Evolutionary conservation across 2,329 filamentous ascomycete species (phyloP), one percentile per base, ranked within the genome.

Genomic region (Pseudogymnoascus sp.): DNA sequence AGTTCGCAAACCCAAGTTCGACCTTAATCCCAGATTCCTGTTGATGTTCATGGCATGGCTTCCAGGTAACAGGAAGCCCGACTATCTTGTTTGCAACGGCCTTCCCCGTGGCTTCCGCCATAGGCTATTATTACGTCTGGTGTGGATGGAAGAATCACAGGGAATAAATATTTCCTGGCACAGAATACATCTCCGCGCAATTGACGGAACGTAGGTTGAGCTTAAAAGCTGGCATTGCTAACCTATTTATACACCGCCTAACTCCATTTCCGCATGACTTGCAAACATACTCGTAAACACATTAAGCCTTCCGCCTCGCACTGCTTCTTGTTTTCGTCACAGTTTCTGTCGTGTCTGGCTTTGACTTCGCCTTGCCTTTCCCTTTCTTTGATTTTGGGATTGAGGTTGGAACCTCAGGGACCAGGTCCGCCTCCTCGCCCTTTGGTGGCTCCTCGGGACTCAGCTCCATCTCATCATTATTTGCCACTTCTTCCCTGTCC

Each of bases 331-430:
- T 56, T 56, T 56, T 56, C 1, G 49, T 56, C 49, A 34, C 60
- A 63, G 61, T 46, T 53, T 61, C 66, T 56, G 62, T 61, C 18
- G 70, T 75, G 70, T 76, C 81, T 66, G 67, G 78, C 70, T 77
- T 80, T 53, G 73, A 76, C 67, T 77, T 80, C 18, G 73, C 77
- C 64, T 77, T 72, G 16, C 73, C 71, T 40, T 67, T 66, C 31
- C 61, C 23, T 59, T 43, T 62, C 38, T 66, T 63, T 46, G 65
- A 64, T 62, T 62, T 67, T 14, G 65, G 60, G 49, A 63, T 62
- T 18, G 53, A 31, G 6, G 59, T 11, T 34, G 25, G 49, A 56
- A 56, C 49, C 49, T 56, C 49, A 12, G 61, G 60, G 42, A n/a
- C 40, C 62, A 23, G 60, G 18, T 56, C 63, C 63, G 64, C 64